Base-by-base conservation (phyloP, 805 yeast species). In the Metschnikowia dekortorum region DNA sequence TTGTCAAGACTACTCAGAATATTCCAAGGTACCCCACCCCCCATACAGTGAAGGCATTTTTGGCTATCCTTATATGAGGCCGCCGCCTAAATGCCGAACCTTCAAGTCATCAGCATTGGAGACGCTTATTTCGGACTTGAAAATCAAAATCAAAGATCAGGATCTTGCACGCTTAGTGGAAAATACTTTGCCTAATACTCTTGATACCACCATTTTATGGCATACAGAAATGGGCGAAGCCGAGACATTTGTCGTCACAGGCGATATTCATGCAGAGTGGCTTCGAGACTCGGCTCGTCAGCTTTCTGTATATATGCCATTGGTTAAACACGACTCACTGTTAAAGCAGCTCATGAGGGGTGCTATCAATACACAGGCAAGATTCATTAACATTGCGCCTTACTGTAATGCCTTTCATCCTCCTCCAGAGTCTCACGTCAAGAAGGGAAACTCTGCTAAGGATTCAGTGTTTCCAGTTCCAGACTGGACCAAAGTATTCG, bases 261-360 rank as follows among this genome's bases (percentile, higher is more conserved):
- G 97, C 8, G 97, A 89, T 62, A 89, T 89, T 49, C 90, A 88
- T 64, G 96, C 96, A 2, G 96, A 89, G 66, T 89, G 97, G 97
- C 70, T 89, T 44, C 69, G 97, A 47, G 97, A 89, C 65, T 83
- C 95, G 1, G 88, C 96, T 0, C 73, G 94, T 57, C 97, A 89
- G 62, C 68, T 89, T 44, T 78, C 88, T 4, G 87, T 87, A 2
- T 90, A 89, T 64, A 83, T 84, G 58, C 81, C 81, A 7, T 73
- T 88, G 22, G 67, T 83, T 11, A 68, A 68, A 37, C 61, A 76
- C 47, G 94, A 89, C 59, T 55, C 63, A 1, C 51, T 57, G 2
- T 70, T 89, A 46, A 63, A 68, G 51, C 71, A 71, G 32, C 67
- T 89, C 62, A 74, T 89, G 32, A 72, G 70, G 52, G 96, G 96